A percentile compares a stretch with the other conserved stretches of the same genome.
These are phyloP conservation scores for Trypanosoma rangeli DNA, from an alignment of 208 protist genomes.

Conservation along the genomic window DNA sequence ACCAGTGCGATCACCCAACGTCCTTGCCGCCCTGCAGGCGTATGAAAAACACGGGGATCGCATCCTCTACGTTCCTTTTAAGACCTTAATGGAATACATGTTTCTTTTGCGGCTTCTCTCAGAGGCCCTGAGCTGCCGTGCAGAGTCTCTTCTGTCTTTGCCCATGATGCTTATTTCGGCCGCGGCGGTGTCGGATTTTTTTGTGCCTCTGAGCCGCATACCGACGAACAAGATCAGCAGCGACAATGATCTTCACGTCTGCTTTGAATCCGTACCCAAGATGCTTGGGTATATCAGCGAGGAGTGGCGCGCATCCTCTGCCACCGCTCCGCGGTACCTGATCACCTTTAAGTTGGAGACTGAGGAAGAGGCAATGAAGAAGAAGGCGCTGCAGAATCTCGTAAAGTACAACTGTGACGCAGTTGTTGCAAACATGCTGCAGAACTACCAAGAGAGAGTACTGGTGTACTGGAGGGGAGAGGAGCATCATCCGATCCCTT, in stretches of 20 bases:
- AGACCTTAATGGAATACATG: slow-evolving; percentile 81
- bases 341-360: slow-evolving; percentile 89
- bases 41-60: slow-evolving; percentile 41
- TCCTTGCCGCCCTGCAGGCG: slow-evolving; percentile 1
- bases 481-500: slow-evolving; percentile 13
- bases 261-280: slow-evolving; percentile 74
- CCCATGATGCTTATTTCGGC: slow-evolving; percentile 76
- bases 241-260: slow-evolving; percentile 60
- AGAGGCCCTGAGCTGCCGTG: slow-evolving; percentile 32
- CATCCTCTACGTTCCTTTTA: slow-evolving; percentile 58
- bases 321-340: slow-evolving; percentile 28
- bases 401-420: slow-evolving; percentile 60
- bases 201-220: slow-evolving; percentile 56
- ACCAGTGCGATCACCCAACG: neutral
- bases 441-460: slow-evolving; percentile 79
- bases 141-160: slow-evolving; percentile 14
- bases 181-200: slow-evolving; percentile 86
- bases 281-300: slow-evolving; percentile 50
- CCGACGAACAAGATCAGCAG: slow-evolving; percentile 79
- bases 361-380: slow-evolving; percentile 53
- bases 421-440: slow-evolving; percentile 85
- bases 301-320: slow-evolving; percentile 33
- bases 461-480: slow-evolving; percentile 53
- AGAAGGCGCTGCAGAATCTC: slow-evolving; percentile 75
- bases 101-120: slow-evolving; percentile 61